Percentiles rank a stretch among this genome's conserved stretches.
Evolutionary conservation across 1,139 yeast species (phyloP).

Genomic region (Hemisphaericaspora xylanilytica): DNA sequence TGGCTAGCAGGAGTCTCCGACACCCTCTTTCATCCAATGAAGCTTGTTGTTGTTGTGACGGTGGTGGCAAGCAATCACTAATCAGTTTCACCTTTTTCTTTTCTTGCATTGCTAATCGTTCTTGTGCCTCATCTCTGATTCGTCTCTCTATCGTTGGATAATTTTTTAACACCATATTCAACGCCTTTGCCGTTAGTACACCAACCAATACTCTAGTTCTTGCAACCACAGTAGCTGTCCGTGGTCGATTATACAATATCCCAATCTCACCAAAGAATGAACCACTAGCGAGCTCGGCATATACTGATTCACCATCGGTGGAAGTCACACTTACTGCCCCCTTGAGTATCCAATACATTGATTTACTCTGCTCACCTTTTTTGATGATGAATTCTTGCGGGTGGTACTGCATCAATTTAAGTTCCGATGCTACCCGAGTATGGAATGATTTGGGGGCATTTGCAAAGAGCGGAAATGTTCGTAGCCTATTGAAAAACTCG

Average conservation of each 20-base stretch:
- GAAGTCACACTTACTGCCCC: constrained; percentile 74
- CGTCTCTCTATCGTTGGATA: constrained; percentile 66
- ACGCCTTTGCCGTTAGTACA: constrained; percentile 62
- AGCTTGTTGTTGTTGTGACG: background rate
- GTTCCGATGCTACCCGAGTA: constrained; percentile 54
- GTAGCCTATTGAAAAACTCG: constrained; percentile 50
- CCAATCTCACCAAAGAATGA: constrained; percentile 80
- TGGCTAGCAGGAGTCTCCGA: too few species aligned
- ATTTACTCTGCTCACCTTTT: constrained; percentile 69
- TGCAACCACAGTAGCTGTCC: constrained; percentile 80
- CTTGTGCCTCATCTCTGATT: constrained; percentile 77
- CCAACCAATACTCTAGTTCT: constrained; percentile 64
- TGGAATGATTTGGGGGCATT: constrained; percentile 67
- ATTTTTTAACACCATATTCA: constrained; percentile 55
- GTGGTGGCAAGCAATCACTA: too few species aligned
- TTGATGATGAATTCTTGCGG: constrained; percentile 69
- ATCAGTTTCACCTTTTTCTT: constrained; percentile 51
- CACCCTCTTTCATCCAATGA: constrained; percentile 2
- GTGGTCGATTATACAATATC: constrained; percentile 66
- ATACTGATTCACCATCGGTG: constrained; percentile 71
- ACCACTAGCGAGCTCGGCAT: constrained; percentile 68
- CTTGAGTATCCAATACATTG: constrained; percentile 78
- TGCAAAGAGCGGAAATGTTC: constrained; percentile 59
- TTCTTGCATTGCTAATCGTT: constrained; percentile 66
- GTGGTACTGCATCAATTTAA: constrained; percentile 57